Conservation (phyloP, 2,329 filamentous ascomycete species). For the Tolypocladium pustulatum region DNA sequence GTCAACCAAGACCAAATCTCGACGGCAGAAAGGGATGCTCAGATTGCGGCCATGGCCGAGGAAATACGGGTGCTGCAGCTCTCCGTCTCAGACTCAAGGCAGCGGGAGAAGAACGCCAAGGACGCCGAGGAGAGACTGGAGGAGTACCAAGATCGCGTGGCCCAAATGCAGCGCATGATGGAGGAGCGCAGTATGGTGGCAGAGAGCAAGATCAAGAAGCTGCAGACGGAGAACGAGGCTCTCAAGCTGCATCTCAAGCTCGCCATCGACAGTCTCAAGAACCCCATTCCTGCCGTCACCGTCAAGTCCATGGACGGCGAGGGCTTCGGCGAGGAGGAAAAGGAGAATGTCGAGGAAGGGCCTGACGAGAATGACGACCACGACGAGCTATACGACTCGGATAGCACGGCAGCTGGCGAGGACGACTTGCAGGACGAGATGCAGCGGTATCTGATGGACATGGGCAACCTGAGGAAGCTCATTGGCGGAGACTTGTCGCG, state of each 20-base stretch:
- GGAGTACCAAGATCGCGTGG: slow-evolving; percentile 87
- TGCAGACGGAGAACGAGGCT: slow-evolving; percentile 86
- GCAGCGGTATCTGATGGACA: slow-evolving; percentile 73
- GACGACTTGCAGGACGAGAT: slow-evolving; percentile 74
- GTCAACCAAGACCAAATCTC: slow-evolving; percentile 95
- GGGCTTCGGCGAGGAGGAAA: slow-evolving; percentile 18
- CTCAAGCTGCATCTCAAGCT: slow-evolving; percentile 79
- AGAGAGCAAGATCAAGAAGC: slow-evolving; percentile 84
- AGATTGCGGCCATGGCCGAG: slow-evolving; percentile 90
- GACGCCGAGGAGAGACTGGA: slow-evolving; percentile 77
- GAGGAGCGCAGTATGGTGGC: slow-evolving; percentile 84
- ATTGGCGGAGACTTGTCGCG: slow-evolving; percentile 70
- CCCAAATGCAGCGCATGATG: slow-evolving; percentile 88
- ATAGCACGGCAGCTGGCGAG: slow-evolving; percentile 35
- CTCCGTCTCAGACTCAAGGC: slow-evolving; percentile 53
- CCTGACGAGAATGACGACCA: slow-evolving; percentile 44
- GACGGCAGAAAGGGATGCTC: slow-evolving; percentile 84
- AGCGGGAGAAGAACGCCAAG: slow-evolving; percentile 65
- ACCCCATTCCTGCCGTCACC: slow-evolving; percentile 64
- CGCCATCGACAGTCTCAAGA: slow-evolving; percentile 76
- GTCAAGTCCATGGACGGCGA: slow-evolving; percentile 19
- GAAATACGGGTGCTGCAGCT: slow-evolving; percentile 83
- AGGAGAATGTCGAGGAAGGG: slow-evolving; percentile 17
- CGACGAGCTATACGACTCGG: slow-evolving; percentile 42
- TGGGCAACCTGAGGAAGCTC: slow-evolving; percentile 50